Conservation (phyloP, 768 basidiomycete genomes). For the Boletus fagicola region DNA sequence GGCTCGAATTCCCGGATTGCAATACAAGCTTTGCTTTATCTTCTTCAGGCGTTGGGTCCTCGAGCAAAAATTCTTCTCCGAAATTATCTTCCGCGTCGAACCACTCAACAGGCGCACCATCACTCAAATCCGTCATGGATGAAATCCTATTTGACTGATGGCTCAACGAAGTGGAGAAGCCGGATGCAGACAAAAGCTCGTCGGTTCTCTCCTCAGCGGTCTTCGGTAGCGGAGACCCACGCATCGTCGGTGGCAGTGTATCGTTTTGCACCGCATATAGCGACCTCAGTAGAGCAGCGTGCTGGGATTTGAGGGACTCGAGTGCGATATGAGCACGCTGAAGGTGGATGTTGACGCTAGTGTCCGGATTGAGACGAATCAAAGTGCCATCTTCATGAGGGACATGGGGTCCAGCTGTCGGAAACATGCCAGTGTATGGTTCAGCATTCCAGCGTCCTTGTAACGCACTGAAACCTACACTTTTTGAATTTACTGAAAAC, state of each 20-base stretch:
- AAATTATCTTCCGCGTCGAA: slow-evolving; percentile 64
- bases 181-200: slow-evolving; percentile 22
- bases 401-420: slow-evolving; percentile 20
- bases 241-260: slow-evolving; percentile 19
- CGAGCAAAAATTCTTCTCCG: slow-evolving; percentile 61
- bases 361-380: slow-evolving; percentile 19
- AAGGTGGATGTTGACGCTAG: slow-evolving; percentile 24
- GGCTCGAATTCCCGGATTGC: slow-evolving; percentile 42
- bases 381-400: slow-evolving; percentile 30
- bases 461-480: slow-evolving; percentile 36
- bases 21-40: slow-evolving; percentile 39
- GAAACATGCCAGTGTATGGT: background rate
- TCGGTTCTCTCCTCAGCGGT: slow-evolving; percentile 50
- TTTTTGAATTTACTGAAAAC: slow-evolving; percentile 65
- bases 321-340: slow-evolving; percentile 50
- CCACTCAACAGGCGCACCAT: slow-evolving; percentile 59
- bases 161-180: slow-evolving; percentile 29
- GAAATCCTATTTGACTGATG: slow-evolving; percentile 45
- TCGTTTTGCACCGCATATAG: slow-evolving; percentile 38
- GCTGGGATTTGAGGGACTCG: slow-evolving; percentile 57
- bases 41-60: slow-evolving; percentile 41
- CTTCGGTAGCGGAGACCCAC: slow-evolving; percentile 39
- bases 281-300: slow-evolving; percentile 48
- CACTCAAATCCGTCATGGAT: slow-evolving; percentile 48
- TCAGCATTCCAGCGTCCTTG: background rate